A percentile compares a stretch with the other conserved stretches of the same genome.
Conservation (phyloP, 345 rosid genomes). For the Arabidopsis arenosa region DNA sequence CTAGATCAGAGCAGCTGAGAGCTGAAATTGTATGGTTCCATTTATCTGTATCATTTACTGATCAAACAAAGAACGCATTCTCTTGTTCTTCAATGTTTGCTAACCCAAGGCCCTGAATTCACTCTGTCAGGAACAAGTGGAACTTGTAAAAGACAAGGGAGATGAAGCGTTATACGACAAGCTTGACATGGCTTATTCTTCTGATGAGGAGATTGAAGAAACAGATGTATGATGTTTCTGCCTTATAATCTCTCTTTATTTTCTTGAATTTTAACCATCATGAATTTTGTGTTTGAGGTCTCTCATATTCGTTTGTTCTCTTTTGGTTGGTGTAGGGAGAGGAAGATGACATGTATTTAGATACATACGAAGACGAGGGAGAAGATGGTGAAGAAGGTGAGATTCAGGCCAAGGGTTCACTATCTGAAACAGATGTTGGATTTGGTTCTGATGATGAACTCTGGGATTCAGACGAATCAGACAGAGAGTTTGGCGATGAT, state of each 20-base stretch:
- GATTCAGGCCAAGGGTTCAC: conserved; percentile 23
- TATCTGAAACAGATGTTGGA: conserved; percentile 35
- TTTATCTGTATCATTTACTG: not conserved
- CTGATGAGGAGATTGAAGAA: conserved; percentile 59
- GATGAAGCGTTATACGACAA: conserved; percentile 62
- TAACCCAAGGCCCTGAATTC: conserved; percentile 27
- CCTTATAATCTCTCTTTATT: not conserved
- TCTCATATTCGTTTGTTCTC: not conserved
- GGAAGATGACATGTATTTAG: conserved; percentile 50
- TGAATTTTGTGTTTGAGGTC: conserved; percentile 14
- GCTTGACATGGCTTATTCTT: conserved; percentile 69
- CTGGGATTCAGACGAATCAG: conserved; percentile 41
- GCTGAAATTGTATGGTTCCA: conserved; percentile 73
- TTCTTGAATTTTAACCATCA: not conserved
- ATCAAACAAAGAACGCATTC: not conserved
- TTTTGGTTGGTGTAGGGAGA: conserved; percentile 51
- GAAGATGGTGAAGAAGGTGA: conserved; percentile 41
- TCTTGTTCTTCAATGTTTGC: conserved; percentile 6
- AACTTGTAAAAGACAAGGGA: conserved; percentile 57
- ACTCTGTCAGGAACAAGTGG: conserved; percentile 68
- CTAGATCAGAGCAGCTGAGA: conserved; percentile 66
- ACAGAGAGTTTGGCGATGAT: conserved; percentile 26
- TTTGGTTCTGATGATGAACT: conserved; percentile 39
- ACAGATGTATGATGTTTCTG: conserved; percentile 30
- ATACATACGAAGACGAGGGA: conserved; percentile 47